These are phyloP conservation scores for Pseudocercospora musae DNA, from an alignment of 2,329 filamentous ascomycete species.

Conservation along the genomic window DNA sequence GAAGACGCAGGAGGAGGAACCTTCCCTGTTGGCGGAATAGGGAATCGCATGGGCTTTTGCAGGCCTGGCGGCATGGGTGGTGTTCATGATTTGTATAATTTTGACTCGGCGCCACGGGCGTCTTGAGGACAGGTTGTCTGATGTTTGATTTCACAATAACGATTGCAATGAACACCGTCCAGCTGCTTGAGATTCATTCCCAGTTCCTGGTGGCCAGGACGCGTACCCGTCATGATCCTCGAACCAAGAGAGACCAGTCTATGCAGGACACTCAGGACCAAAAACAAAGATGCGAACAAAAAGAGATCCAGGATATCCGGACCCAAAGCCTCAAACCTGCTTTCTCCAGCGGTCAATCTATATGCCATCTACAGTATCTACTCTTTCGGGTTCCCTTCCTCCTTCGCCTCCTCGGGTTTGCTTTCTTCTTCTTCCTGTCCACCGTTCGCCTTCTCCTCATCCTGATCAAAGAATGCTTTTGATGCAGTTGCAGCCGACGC, in stretches of 20 bases:
- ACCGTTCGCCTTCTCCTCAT: conserved; percentile 8
- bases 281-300: neutral
- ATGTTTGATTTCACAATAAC: neutral
- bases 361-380: neutral
- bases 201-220: neutral
- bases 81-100: neutral
- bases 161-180: neutral
- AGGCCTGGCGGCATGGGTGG: neutral
- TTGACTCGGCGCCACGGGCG: neutral
- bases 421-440: neutral
- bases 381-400: neutral
- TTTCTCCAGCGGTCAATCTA: neutral
- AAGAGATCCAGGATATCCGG: neutral
- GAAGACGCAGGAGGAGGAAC: neutral
- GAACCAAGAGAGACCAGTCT: neutral
- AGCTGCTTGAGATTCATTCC: neutral
- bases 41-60: neutral
- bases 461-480: conserved; percentile 9
- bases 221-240: neutral
- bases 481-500: neutral
- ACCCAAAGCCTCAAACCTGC: neutral
- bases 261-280: neutral
- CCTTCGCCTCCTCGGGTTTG: neutral
- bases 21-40: neutral
- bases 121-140: neutral